Evolutionary conservation across 176 grass and related monocot species (phyloP).

Genomic region (Triticum dicoccoides): DNA sequence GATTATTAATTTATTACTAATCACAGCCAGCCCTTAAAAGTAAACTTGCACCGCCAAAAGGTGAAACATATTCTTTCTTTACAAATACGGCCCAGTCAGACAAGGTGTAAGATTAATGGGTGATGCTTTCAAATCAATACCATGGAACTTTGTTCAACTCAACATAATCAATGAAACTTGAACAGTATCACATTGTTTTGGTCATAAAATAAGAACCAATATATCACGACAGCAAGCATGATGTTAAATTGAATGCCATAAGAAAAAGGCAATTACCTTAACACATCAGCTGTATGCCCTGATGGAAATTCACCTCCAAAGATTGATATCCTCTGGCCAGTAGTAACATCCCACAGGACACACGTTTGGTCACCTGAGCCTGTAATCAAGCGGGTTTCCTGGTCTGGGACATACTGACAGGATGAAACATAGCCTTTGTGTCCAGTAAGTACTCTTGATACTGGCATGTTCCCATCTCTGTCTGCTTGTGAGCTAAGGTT

Average conservation of each 20-base stretch:
- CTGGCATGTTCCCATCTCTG: constrained; percentile 84
- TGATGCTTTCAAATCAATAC: background rate
- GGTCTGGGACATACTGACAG: constrained; percentile 92
- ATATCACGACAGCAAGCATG: background rate
- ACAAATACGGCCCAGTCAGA: background rate
- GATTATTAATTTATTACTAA: constrained; percentile 8
- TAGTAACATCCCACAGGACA: constrained; percentile 91
- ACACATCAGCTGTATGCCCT: constrained; percentile 93
- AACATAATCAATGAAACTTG: background rate
- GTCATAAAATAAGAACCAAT: constrained; percentile 19
- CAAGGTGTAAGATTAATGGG: background rate
- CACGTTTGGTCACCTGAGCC: constrained; percentile 94
- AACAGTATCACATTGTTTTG: background rate
- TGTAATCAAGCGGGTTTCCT: constrained; percentile 85
- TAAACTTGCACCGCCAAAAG: background rate
- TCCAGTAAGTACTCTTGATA: constrained; percentile 81
- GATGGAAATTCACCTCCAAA: constrained; percentile 99
- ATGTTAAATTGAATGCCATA: background rate
- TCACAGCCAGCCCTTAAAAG: background rate
- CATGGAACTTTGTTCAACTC: background rate
- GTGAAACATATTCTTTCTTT: background rate
- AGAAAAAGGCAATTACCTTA: constrained; percentile 55
- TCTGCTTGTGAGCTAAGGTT: constrained; percentile 90
- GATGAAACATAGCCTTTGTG: constrained; percentile 97
- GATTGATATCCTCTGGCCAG: constrained; percentile 90